Evolutionary conservation across 2,329 filamentous ascomycete species (phyloP), one percentile per base, ranked within the genome.

Genomic region (Xylaria sp.): DNA sequence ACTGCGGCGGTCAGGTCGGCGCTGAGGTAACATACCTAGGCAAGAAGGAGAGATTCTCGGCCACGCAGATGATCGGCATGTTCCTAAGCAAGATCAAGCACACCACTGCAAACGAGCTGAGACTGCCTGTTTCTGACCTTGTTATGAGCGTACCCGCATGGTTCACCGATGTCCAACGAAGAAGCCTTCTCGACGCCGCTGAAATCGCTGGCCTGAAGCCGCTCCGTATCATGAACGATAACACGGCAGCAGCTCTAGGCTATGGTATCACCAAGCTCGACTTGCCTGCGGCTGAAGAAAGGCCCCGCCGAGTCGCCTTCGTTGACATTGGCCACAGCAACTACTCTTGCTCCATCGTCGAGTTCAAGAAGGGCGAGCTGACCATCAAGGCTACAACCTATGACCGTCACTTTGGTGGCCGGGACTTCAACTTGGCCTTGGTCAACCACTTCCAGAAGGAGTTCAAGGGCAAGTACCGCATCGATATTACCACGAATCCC

Each of bases 251-350:
- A 61, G 94, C 94, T 59, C 87, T 99, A 42, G 94, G 94, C 63
- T 99, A 92, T 74, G 94, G 94, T 73, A 97, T 99, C 79, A 97
- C 94, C 68, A 97, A 99, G 83, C 83, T 92, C 58, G 94, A 99
- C 74, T 86, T 99, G 29, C 94, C 69, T 53, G 79, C 80, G 22
- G 82, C 88, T 39, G 94, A 97, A 68, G 92, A 97, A 85, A 91
- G 91, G 80, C 92, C 94, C 57, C 87, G 90, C 70, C 86, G 93
- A 52, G 92, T 97, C 50, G 87, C 85, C 64, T 97, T 99, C 69
- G 78, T 99, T 76, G 94, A 99, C 74, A 90, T 99, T 64, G 94
- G 94, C 63, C 89, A 97, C 84, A 93, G 89, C 80, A 94, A 94
- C 81, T 97, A 95, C 82, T 95, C 92, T 54, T 88, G 84, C 75